A percentile compares a stretch with the other conserved stretches of the same genome.
These are phyloP conservation scores for Asterionellopsis glacialis DNA, from an alignment of 108 stramenopile genomes.

Conservation along the genomic window DNA sequence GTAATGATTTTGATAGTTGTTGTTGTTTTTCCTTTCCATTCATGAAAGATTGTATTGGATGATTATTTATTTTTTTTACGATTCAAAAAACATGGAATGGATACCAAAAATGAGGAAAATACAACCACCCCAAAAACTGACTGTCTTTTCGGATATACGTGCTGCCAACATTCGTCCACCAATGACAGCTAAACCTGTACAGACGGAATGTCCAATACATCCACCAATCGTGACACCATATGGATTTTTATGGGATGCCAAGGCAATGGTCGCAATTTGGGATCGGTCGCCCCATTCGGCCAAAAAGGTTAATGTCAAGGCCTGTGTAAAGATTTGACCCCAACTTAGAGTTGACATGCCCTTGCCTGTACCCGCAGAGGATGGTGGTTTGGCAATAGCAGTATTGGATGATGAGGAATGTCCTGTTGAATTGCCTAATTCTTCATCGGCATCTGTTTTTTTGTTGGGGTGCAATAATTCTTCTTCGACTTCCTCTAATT, in stretches of 20 bases:
- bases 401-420: neutral
- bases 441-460: slow-evolving; percentile 47
- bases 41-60: too few species aligned
- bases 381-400: neutral
- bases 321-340: slow-evolving; percentile 72
- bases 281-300: slow-evolving; percentile 99
- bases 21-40: too few species aligned
- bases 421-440: slow-evolving; percentile 13
- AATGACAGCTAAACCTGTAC: slow-evolving; percentile 96
- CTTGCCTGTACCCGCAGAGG: slow-evolving; percentile 2
- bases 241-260: slow-evolving; percentile 95
- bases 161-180: slow-evolving; percentile 98
- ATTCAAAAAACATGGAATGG: slow-evolving; percentile 87
- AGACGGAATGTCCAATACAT: slow-evolving; percentile 94
- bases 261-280: slow-evolving; percentile 99
- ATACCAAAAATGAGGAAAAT: slow-evolving; percentile 94
- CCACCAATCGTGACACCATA: slow-evolving; percentile 95
- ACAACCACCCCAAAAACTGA: slow-evolving; percentile 83
- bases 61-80: slow-evolving; percentile 10
- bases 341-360: slow-evolving; percentile 25
- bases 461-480: slow-evolving; percentile 68
- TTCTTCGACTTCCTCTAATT: slow-evolving; percentile 98
- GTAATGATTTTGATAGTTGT: too few species aligned
- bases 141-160: slow-evolving; percentile 92
- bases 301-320: slow-evolving; percentile 95